These are phyloP conservation scores for Termitomyces sp. DNA, from an alignment of 1,284 basidiomycete species.

Conservation along the genomic window DNA sequence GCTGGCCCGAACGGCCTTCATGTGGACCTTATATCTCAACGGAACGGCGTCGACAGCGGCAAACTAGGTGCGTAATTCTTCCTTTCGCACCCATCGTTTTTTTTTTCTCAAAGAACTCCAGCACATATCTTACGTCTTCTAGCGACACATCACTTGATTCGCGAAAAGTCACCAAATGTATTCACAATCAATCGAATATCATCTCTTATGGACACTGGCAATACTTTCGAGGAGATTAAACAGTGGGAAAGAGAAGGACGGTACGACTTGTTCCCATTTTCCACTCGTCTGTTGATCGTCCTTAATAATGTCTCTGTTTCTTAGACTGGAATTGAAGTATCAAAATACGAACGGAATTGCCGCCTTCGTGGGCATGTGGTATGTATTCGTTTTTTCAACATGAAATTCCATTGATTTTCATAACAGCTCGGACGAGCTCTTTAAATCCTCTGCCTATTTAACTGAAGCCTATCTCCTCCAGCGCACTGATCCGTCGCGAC, in stretches of 20 bases:
- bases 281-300: too few species aligned
- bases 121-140: conserved; percentile 65
- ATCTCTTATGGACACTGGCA: conserved; percentile 62
- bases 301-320: background rate
- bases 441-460: conserved; percentile 65
- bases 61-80: conserved; percentile 36
- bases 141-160: conserved; percentile 65
- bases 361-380: conserved; percentile 66
- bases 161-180: conserved; percentile 59
- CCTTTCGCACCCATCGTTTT: background rate
- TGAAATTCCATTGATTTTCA: background rate
- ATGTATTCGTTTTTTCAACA: conserved; percentile 18
- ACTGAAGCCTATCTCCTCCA: conserved; percentile 52
- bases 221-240: conserved; percentile 35
- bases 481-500: conserved; percentile 34
- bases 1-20: conserved; percentile 54
- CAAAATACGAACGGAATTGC: conserved; percentile 55
- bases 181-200: conserved; percentile 66
- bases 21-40: conserved; percentile 48
- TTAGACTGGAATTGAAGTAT: conserved; percentile 56
- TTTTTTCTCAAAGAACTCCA: conserved; percentile 19
- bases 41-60: conserved; percentile 40
- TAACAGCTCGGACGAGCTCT: conserved; percentile 62
- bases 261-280: conserved; percentile 19
- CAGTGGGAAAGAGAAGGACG: conserved; percentile 28